Evolutionary conservation across 805 yeast species (phyloP), one percentile per base, ranked within the genome.

Genomic region (Brettanomyces bruxellensis): DNA sequence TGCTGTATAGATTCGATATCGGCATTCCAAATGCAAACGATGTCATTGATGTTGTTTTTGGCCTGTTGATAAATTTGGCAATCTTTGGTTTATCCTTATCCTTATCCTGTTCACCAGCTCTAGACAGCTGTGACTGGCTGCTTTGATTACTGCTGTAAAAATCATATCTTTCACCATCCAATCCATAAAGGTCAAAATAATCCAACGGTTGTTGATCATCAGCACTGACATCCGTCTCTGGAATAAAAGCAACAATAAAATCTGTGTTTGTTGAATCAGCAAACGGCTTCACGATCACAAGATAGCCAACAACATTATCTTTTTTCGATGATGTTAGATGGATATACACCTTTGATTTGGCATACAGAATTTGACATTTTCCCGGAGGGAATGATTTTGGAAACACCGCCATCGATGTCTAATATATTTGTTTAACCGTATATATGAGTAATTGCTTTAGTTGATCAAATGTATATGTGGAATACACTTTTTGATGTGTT

Each of bases 301-400:
- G 60, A 55, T 75, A 87, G 2, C 99, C 99, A 0, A 84, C 65
- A 22, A 91, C 69, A 59, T 91, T 90, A 57, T 91, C 96, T 45
- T 70, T 71, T 28, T 86, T 75, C 22, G 81, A 73, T 11, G 76
- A 69, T 0, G 93, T 77, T 3, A 95, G 95, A 62, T 93, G 99
- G 3, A 90, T 74, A 61, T 79, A 89, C 5, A 85, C 93, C 59
- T 84, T 81, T 2, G 88, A 75, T 58, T 83, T 84, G 30, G 66
- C 73, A 54, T 69, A 78, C 13, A 77, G 57, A 42, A 78, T 55
- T 52, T 75, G 77, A 4, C 70, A 77, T 51, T 73, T 74, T 9
- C 65, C 67, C 1, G 65, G 56, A 3, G 66, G 67, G 23, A 45
- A 55, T 1, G 18, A 2, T 18, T 35, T 35, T 8, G 38, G 38